These are phyloP conservation scores for Leishmania aethiopica DNA, from an alignment of 208 protist species.

Conservation along the genomic window DNA sequence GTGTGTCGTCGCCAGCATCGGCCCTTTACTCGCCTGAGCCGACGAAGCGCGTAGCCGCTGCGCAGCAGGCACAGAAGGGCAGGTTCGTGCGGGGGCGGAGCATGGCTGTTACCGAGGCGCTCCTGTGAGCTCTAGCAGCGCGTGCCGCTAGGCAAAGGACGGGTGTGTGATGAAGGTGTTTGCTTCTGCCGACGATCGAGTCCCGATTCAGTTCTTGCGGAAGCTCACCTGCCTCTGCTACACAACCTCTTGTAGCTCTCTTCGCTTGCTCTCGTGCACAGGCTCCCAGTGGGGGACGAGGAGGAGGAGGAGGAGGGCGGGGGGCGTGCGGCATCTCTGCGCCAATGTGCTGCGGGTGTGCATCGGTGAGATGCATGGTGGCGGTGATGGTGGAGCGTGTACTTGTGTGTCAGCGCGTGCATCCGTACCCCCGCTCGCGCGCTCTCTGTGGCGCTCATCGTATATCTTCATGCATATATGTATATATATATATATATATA, in stretches of 20 bases:
- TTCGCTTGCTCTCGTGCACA: not conserved
- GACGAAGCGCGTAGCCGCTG: not conserved
- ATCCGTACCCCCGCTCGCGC: not conserved
- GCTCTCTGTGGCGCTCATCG: not conserved
- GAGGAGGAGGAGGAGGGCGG: not conserved
- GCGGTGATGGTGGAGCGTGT: not conserved
- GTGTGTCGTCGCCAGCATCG: not conserved
- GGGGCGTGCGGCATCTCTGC: not conserved
- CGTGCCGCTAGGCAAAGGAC: not conserved
- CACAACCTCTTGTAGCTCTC: not conserved
- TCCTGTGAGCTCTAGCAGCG: not conserved
- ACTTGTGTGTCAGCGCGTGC: too few species aligned
- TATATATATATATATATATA: not conserved
- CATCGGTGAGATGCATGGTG: not conserved
- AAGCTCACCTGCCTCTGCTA: not conserved
- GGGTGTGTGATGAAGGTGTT: not conserved
- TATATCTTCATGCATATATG: not conserved
- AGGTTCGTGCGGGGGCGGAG: not conserved
- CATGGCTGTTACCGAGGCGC: not conserved
- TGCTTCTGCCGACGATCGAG: not conserved
- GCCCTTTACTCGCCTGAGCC: not conserved
- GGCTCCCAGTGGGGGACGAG: not conserved
- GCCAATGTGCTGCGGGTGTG: not conserved
- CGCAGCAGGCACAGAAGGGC: slow-evolving; percentile 14
- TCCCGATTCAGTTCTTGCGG: not conserved